Evolutionary conservation across 2,329 filamentous ascomycete genomes (phyloP).

Genomic region (Stachybotrys chartarum): DNA sequence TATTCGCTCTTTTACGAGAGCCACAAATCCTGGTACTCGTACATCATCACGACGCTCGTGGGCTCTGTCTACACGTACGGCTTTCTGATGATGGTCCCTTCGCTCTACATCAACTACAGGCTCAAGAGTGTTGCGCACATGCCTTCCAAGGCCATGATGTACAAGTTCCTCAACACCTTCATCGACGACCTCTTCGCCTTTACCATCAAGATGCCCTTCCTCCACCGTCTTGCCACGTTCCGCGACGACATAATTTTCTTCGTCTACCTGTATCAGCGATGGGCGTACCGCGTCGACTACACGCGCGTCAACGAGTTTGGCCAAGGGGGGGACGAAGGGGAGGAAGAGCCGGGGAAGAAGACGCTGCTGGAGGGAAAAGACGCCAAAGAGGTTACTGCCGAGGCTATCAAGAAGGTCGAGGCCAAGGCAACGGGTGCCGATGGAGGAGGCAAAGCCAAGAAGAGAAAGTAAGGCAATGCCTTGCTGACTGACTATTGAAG

Average conservation of each 20-base stretch:
- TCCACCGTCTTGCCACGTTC: constrained; percentile 87
- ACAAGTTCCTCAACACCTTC: constrained; percentile 98
- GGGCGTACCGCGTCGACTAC: constrained; percentile 87
- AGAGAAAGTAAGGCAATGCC: constrained; percentile 26
- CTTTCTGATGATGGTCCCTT: constrained; percentile 98
- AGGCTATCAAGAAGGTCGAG: constrained; percentile 27
- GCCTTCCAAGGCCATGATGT: constrained; percentile 93
- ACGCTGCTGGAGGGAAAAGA: constrained; percentile 16
- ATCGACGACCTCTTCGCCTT: constrained; percentile 98
- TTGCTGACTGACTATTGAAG: no score
- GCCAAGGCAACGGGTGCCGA: constrained; percentile 43
- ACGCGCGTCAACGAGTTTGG: constrained; percentile 94
- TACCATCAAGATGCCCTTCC: constrained; percentile 96
- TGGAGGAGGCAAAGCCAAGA: constrained; percentile 32
- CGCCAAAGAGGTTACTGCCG: constrained; percentile 17
- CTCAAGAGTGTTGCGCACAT: constrained; percentile 95
- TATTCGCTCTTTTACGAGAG: constrained; percentile 91
- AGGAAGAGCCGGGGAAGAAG: constrained; percentile 35
- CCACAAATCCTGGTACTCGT: constrained; percentile 98
- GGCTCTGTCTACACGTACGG: constrained; percentile 96
- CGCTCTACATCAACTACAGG: constrained; percentile 97
- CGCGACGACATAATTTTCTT: constrained; percentile 98
- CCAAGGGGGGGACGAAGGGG: constrained; percentile 90
- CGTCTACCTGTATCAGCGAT: constrained; percentile 91
- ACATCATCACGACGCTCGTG: constrained; percentile 88